These are phyloP conservation scores for Rhizopogon vinicolor DNA, from an alignment of 768 basidiomycete species.

Conservation along the genomic window DNA sequence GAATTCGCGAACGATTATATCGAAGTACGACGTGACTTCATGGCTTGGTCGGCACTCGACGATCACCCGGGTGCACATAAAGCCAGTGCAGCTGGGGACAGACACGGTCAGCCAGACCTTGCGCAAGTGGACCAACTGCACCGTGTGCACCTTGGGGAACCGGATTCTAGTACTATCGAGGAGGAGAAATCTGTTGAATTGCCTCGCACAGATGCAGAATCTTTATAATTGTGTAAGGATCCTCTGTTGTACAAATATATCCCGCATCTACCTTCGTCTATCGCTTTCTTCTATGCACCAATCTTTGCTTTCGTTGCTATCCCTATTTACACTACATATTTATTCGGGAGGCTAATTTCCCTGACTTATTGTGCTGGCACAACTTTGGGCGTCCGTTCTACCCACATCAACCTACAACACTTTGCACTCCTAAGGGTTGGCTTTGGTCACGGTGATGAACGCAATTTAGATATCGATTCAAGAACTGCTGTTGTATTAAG, in stretches of 20 bases:
- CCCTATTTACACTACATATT: too few species aligned
- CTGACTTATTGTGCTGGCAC: too few species aligned
- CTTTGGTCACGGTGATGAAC: too few species aligned
- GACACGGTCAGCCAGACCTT: constrained; percentile 33
- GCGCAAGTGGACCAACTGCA: constrained; percentile 1
- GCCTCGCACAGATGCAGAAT: neutral
- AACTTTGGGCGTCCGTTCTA: too few species aligned
- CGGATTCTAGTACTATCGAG: neutral
- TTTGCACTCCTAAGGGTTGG: too few species aligned
- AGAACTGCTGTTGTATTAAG: too few species aligned
- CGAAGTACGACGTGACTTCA: constrained; percentile 63
- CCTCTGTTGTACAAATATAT: neutral
- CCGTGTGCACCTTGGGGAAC: constrained; percentile 8
- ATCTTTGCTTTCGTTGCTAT: neutral
- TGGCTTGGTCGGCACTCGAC: constrained; percentile 43
- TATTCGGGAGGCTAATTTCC: too few species aligned
- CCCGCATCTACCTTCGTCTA: neutral
- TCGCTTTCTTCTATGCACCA: neutral
- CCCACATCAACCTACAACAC: too few species aligned
- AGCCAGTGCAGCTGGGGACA: constrained; percentile 27
- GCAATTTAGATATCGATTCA: too few species aligned
- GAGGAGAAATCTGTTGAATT: neutral
- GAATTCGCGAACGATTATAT: constrained; percentile 70
- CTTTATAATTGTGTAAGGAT: neutral
- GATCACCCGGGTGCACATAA: constrained; percentile 4